Base-by-base conservation (phyloP, 331 rosid species). In the Pyracantha coccinea region DNA sequence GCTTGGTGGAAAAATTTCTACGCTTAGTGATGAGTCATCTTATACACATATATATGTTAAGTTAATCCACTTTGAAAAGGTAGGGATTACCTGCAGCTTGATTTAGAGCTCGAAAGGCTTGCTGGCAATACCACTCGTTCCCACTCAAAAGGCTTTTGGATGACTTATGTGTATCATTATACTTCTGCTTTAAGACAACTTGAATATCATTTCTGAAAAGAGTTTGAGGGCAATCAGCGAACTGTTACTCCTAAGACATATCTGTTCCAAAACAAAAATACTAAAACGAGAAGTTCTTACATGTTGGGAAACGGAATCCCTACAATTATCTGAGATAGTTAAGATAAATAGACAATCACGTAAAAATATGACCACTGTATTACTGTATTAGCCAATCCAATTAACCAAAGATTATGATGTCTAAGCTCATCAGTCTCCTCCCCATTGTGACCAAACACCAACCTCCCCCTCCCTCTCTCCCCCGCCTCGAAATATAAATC, bases 271-370 rank as follows among this genome's bases (percentile, higher is more conserved):
- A 72, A 70, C 75, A 61, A 10, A 33, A 24, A 70, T 23, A 50
- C 77, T 59, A 70, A 61, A 71, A 73, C 78, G 66, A 77, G 71
- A 75, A 74, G 57, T 52, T 62, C 97, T 92, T 89, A 94, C 99
- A 85, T 84, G 81, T 92, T 92, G 80, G 99, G 96, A 86, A 94
- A 94, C 62, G 99, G 99, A 81, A 94, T 87, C 45, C 99, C 97
- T 54, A 94, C 90, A 81, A 94, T 85, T 85, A 94, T 92, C 96
- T 94, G 87, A 80, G 90, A 82, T 83, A 71, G 94, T 93, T 83
- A 89, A 91, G 98, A 77, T 44, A 38, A 62, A 62, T 57, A 14
- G 32, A 64, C 35, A 41, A 82, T 72, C 58, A 75, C 17, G 2
- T 41, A 53, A 61, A 47, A 52, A 54, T 45, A 45, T 52, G 57